Evolutionary conservation across 495 filamentous ascomycete genomes (phyloP).

Genomic region (Astrothelium macrocarpum): DNA sequence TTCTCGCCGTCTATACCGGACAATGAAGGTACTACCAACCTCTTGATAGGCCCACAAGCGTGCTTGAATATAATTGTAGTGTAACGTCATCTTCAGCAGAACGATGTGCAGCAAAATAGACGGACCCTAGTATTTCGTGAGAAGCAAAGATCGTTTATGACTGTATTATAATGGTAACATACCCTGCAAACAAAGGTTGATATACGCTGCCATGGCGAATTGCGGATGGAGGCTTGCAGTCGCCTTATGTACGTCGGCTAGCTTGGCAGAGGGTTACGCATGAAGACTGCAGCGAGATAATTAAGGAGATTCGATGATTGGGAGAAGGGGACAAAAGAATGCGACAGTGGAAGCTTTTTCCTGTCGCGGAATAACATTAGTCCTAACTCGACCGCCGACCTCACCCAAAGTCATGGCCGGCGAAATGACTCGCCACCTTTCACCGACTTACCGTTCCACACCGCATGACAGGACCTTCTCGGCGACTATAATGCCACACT

Average conservation of each 20-base stretch:
- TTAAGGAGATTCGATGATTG: too few relatives aligned
- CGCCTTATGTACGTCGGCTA: background rate
- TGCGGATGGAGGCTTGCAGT: background rate
- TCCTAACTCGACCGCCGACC: too few relatives aligned
- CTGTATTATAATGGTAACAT: conserved; percentile 4
- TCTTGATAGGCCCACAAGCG: conserved; percentile 14
- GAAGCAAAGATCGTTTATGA: conserved; percentile 3
- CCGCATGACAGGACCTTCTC: background rate
- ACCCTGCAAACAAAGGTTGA: conserved; percentile 14
- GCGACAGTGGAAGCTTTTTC: too few relatives aligned
- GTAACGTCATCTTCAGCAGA: conserved; percentile 12
- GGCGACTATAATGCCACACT: background rate
- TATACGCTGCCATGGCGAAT: conserved; percentile 13
- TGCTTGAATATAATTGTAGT: conserved; percentile 14
- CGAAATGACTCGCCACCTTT: background rate
- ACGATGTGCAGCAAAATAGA: conserved; percentile 15
- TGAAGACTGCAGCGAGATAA: too few relatives aligned
- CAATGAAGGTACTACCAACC: conserved; percentile 8
- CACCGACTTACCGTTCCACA: background rate
- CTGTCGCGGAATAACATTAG: too few relatives aligned
- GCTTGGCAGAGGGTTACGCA: background rate
- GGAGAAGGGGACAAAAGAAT: too few relatives aligned
- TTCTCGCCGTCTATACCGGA: conserved; percentile 3
- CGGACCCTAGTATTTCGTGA: conserved; percentile 12
- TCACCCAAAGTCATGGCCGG: too few relatives aligned